These are phyloP conservation scores for Bipolaris sorokiniana DNA, from an alignment of 2,329 filamentous ascomycete species.

Conservation along the genomic window DNA sequence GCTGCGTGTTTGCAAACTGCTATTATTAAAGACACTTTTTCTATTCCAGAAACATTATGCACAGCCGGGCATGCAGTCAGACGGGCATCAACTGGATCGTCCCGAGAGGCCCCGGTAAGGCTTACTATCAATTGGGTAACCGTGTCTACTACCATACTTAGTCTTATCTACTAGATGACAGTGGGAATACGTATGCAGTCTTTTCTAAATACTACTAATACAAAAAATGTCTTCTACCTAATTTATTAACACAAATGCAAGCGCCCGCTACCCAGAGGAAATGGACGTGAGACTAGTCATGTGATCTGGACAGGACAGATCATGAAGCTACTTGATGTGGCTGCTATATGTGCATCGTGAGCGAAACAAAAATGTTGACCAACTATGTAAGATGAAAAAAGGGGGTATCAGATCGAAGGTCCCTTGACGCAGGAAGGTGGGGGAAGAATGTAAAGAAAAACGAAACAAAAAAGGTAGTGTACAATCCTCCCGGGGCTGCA, in stretches of 20 bases:
- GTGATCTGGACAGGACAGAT: background rate
- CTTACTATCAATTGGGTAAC: slow-evolving; percentile 1
- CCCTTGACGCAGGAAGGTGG: slow-evolving; percentile 20
- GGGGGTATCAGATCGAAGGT: slow-evolving; percentile 43
- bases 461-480: slow-evolving; percentile 10
- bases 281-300: background rate
- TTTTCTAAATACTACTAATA: background rate
- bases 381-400: slow-evolving; percentile 19
- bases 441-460: slow-evolving; percentile 10
- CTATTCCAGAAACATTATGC: background rate
- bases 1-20: background rate
- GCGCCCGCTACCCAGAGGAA: background rate
- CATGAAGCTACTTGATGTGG: background rate
- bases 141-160: background rate
- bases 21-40: slow-evolving; percentile 1
- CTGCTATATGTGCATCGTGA: slow-evolving; percentile 10
- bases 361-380: slow-evolving; percentile 12
- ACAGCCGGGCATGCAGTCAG: slow-evolving; percentile 6
- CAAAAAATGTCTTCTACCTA: background rate
- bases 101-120: slow-evolving; percentile 1
- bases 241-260: background rate
- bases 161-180: background rate
- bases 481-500: slow-evolving; percentile 15
- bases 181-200: background rate
- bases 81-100: background rate